phyloP scores from a whole-genome alignment of 257 asterid species.

The Agastache rugosa region DNA sequence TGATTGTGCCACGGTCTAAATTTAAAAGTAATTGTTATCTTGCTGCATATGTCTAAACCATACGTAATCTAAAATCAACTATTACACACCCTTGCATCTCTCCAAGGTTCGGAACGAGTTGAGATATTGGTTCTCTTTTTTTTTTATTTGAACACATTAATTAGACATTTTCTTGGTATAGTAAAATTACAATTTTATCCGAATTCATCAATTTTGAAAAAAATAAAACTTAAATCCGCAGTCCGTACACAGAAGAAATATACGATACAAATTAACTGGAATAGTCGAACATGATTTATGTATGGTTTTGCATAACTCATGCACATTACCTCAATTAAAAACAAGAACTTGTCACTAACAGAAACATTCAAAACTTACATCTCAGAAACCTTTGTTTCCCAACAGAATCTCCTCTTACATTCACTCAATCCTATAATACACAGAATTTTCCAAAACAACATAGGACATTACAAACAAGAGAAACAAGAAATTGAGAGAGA shows the following conservation, averaged over 20 bases:
- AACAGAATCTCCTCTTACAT: slow-evolving; percentile 12
- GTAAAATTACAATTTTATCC: too few relatives aligned
- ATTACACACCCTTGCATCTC: too few relatives aligned
- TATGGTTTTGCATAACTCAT: not conserved
- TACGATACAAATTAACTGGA: not conserved
- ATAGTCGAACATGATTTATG: not conserved
- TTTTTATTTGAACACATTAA: too few relatives aligned
- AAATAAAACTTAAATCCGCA: not conserved
- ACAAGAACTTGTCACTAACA: not conserved
- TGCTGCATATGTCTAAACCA: too few relatives aligned
- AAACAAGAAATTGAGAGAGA: not conserved
- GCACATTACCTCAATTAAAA: not conserved
- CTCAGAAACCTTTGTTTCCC: slow-evolving; percentile 20
- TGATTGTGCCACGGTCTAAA: too few relatives aligned
- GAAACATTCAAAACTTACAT: not conserved
- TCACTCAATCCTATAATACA: slow-evolving; percentile 17
- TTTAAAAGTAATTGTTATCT: too few relatives aligned
- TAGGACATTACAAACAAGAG: not conserved
- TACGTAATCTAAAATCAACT: too few relatives aligned
- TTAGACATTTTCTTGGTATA: too few relatives aligned
- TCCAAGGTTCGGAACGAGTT: too few relatives aligned
- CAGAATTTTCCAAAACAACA: slow-evolving; percentile 6
- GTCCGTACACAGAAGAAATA: not conserved
- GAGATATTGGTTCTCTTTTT: too few relatives aligned
- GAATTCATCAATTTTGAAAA: too few relatives aligned